These are phyloP conservation scores for Penicillium bialowiezense DNA, from an alignment of 495 filamentous ascomycete genomes.

Conservation along the genomic window DNA sequence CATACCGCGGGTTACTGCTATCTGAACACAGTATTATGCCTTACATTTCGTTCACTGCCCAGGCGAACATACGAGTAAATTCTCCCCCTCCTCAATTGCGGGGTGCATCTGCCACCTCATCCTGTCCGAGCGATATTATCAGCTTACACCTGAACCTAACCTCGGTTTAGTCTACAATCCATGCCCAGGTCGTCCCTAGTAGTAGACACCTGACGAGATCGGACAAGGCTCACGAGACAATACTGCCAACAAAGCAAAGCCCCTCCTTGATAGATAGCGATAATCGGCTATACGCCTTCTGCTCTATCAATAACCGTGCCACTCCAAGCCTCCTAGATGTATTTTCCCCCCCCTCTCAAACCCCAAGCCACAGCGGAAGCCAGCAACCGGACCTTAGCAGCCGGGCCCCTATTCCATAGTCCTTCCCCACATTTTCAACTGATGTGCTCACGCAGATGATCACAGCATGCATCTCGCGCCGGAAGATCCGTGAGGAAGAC, in stretches of 20 bases:
- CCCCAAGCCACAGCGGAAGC: slow-evolving; percentile 6
- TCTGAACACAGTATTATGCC: background rate
- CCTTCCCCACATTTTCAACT: slow-evolving; percentile 6
- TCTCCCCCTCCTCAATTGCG: slow-evolving; percentile 16
- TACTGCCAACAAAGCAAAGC: background rate
- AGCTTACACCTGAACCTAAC: background rate
- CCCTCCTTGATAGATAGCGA: background rate
- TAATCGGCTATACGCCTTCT: background rate
- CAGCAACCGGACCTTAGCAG: slow-evolving; percentile 1
- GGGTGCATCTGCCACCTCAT: slow-evolving; percentile 27
- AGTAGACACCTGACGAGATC: background rate
- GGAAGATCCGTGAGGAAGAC: slow-evolving; percentile 5
- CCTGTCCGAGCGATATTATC: slow-evolving; percentile 3
- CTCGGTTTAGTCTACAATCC: background rate
- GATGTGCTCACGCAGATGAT: slow-evolving; percentile 2
- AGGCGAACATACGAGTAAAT: background rate
- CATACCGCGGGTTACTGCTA: background rate
- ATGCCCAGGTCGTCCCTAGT: background rate
- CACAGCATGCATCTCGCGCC: slow-evolving; percentile 1
- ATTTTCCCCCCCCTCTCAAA: background rate
- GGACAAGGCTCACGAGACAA: background rate
- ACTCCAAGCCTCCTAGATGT: background rate
- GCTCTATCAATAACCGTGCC: background rate
- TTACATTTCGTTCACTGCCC: background rate
- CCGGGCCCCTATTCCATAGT: background rate